Evolutionary conservation across 768 basidiomycete genomes (phyloP).

Genomic region (Russula ochroleuca): DNA sequence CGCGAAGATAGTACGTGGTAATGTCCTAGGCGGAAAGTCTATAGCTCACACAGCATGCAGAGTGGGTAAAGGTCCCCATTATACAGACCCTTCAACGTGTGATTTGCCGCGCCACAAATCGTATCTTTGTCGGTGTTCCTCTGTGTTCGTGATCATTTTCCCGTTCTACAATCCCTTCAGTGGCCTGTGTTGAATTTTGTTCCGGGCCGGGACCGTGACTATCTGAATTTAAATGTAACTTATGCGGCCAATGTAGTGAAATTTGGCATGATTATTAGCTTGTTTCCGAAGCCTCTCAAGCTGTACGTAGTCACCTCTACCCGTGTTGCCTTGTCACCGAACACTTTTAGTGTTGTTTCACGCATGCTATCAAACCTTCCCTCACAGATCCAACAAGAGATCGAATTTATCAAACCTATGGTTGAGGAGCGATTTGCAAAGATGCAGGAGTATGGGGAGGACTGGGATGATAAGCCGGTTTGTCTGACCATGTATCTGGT

Average conservation of each 20-base stretch:
- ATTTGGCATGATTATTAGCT: slow-evolving; percentile 34
- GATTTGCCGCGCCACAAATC: neutral
- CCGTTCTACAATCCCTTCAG: neutral
- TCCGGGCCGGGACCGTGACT: slow-evolving; percentile 43
- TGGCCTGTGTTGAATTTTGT: neutral
- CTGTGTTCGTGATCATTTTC: slow-evolving; percentile 32
- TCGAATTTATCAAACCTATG: slow-evolving; percentile 3
- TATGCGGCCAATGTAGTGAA: slow-evolving; percentile 39
- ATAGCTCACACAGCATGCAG: slow-evolving; percentile 26
- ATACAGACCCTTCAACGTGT: slow-evolving; percentile 26
- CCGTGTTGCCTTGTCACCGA: neutral
- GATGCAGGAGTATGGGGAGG: neutral
- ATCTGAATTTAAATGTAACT: slow-evolving; percentile 22
- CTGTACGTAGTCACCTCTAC: slow-evolving; percentile 36
- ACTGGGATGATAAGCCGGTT: slow-evolving; percentile 5
- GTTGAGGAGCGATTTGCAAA: slow-evolving; percentile 9
- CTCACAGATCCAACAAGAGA: neutral
- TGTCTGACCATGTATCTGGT: neutral
- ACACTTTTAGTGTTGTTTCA: neutral
- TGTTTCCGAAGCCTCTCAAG: slow-evolving; percentile 42
- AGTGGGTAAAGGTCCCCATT: slow-evolving; percentile 36
- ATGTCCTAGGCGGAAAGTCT: neutral
- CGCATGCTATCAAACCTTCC: slow-evolving; percentile 1
- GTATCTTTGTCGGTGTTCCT: slow-evolving; percentile 38
- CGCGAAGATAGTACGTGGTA: neutral